phyloP scores from a whole-genome alignment of 139 green algal genomes.

The Volvox africanus region DNA sequence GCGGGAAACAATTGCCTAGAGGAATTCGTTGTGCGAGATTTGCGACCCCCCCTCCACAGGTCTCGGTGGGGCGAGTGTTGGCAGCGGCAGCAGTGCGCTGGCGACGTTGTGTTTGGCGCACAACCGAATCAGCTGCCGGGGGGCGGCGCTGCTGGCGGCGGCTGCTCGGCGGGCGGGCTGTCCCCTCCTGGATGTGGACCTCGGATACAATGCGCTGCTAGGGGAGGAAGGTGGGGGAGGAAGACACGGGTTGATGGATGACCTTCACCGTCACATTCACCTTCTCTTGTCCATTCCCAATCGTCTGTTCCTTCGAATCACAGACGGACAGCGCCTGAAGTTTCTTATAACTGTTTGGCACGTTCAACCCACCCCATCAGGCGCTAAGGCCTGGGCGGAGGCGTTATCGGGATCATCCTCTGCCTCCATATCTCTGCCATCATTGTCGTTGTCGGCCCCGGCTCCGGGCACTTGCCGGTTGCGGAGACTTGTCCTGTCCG shows the following conservation, averaged over 20 bases:
- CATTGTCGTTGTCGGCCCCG: not conserved
- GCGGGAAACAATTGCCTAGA: too few relatives aligned
- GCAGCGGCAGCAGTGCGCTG: not conserved
- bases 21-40: not conserved
- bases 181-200: slow-evolving; percentile 27
- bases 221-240: slow-evolving; percentile 33
- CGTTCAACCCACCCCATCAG: too few relatives aligned
- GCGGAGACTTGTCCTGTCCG: slow-evolving; percentile 41
- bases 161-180: not conserved
- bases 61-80: not conserved
- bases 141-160: slow-evolving; percentile 30
- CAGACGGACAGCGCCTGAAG: too few relatives aligned
- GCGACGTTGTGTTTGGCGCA: not conserved
- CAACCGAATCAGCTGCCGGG: slow-evolving; percentile 16
- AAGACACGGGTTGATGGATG: too few relatives aligned
- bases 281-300: too few relatives aligned
- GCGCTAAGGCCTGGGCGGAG: slow-evolving; percentile 30
- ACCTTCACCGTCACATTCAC: too few relatives aligned
- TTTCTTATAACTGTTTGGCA: too few relatives aligned
- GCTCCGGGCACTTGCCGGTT: slow-evolving; percentile 1
- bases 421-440: not conserved
- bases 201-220: not conserved
- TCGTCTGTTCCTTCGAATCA: too few relatives aligned
- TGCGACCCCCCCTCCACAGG: not conserved
- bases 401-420: not conserved